A percentile compares a stretch with the other conserved stretches of the same genome.
phyloP scores from a whole-genome alignment of 2,329 filamentous ascomycete genomes.

The Fusarium drepaniforme region DNA sequence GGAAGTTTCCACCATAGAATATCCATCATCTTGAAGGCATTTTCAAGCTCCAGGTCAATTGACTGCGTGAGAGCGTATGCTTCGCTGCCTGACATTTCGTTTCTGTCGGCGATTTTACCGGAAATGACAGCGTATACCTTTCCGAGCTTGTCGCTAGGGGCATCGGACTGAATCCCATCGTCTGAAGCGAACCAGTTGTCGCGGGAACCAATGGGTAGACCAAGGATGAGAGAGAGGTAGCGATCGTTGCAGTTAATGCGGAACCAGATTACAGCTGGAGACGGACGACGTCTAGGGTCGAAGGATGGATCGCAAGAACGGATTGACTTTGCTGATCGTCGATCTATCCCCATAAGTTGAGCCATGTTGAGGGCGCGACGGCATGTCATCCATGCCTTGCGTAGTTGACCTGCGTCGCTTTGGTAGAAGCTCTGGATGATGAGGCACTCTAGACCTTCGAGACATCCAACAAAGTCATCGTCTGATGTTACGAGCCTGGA shows the following conservation, averaged over 20 bases:
- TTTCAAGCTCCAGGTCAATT: slow-evolving; percentile 62
- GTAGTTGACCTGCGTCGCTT: slow-evolving; percentile 64
- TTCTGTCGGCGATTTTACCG: slow-evolving; percentile 61
- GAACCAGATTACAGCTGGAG: slow-evolving; percentile 57
- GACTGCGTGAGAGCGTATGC: slow-evolving; percentile 56
- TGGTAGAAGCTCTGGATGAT: slow-evolving; percentile 62
- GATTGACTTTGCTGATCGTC: slow-evolving; percentile 47
- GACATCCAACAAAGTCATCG: slow-evolving; percentile 63
- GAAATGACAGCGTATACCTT: slow-evolving; percentile 57
- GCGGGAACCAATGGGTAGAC: slow-evolving; percentile 58
- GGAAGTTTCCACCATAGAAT: slow-evolving; percentile 62
- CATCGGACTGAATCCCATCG: slow-evolving; percentile 45
- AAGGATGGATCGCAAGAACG: slow-evolving; percentile 53
- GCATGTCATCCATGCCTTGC: slow-evolving; percentile 65
- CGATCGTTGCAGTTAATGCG: slow-evolving; percentile 63
- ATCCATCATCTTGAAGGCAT: slow-evolving; percentile 55
- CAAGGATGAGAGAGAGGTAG: slow-evolving; percentile 63
- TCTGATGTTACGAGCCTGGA: slow-evolving; percentile 59
- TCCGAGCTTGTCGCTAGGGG: slow-evolving; percentile 58
- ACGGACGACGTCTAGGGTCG: slow-evolving; percentile 45
- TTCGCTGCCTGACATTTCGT: slow-evolving; percentile 51
- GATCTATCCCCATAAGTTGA: slow-evolving; percentile 63
- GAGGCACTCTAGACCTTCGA: slow-evolving; percentile 67
- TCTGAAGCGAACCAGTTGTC: slow-evolving; percentile 54
- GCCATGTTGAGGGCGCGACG: slow-evolving; percentile 63